Percentiles rank a stretch among this genome's conserved stretches.
phyloP scores from a whole-genome alignment of 768 basidiomycete genomes.

The Leccinum boreale region DNA sequence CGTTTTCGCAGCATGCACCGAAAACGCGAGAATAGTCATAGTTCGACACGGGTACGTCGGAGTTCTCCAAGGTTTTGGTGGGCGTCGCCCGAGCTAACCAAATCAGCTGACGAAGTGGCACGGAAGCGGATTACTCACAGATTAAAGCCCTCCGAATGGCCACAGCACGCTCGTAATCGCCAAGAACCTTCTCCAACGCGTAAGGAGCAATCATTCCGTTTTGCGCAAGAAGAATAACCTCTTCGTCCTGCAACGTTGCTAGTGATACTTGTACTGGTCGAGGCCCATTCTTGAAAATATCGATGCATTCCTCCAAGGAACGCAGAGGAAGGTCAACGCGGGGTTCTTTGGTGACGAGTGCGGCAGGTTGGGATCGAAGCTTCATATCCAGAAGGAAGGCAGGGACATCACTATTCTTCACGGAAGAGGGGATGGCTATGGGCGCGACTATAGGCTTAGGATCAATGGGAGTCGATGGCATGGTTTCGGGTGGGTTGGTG shows the following conservation, averaged over 20 bases:
- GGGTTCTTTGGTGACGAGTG: conserved; percentile 12
- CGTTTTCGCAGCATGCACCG: conserved; percentile 98
- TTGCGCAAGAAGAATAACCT: conserved; percentile 83
- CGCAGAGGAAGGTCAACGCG: conserved; percentile 33
- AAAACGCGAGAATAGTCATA: conserved; percentile 95
- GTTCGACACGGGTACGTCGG: conserved; percentile 74
- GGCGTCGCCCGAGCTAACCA: conserved; percentile 72
- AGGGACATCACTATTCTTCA: conserved; percentile 22
- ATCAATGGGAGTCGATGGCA: conserved; percentile 12
- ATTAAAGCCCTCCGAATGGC: conserved; percentile 82
- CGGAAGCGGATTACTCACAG: conserved; percentile 49
- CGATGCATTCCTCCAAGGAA: conserved; percentile 72
- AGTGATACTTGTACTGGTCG: conserved; percentile 56
- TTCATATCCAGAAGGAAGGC: conserved; percentile 34
- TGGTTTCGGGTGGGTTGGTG: conserved; percentile 13
- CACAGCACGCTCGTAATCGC: conserved; percentile 84
- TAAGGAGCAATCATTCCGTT: conserved; percentile 94
- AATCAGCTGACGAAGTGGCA: conserved; percentile 6
- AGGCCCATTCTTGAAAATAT: conserved; percentile 74
- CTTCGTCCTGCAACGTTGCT: conserved; percentile 80
- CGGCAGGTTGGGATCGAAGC: conserved; percentile 25
- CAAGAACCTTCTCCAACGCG: conserved; percentile 90
- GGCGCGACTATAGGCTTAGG: conserved; percentile 24
- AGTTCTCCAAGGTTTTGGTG: conserved; percentile 80
- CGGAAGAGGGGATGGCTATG: conserved; percentile 19